Evolutionary conservation across 2,329 filamentous ascomycete genomes (phyloP).

Genomic region (Trichoderma polysporum): DNA sequence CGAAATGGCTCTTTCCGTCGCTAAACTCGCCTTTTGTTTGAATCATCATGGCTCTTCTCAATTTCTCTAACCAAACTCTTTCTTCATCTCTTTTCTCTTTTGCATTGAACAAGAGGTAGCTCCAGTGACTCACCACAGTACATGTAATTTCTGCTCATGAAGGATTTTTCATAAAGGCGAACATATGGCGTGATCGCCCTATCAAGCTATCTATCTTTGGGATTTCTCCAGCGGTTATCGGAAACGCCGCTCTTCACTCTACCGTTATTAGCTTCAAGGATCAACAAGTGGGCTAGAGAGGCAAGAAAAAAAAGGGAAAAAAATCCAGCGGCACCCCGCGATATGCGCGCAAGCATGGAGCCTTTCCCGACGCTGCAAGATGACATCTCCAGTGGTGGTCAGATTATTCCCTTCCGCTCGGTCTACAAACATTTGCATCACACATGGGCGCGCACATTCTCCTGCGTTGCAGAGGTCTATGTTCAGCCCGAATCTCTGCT

Average conservation of each 20-base stretch:
- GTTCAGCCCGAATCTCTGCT: conserved; percentile 75
- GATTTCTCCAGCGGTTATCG: neutral
- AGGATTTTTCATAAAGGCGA: conserved; percentile 3
- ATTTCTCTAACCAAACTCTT: neutral
- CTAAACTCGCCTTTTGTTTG: neutral
- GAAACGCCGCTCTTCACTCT: neutral
- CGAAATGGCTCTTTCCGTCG: neutral
- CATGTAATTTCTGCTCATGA: neutral
- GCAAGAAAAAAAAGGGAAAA: neutral
- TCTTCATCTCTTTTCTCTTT: neutral
- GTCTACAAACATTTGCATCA: conserved; percentile 71
- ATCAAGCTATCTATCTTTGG: neutral
- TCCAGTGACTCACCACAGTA: neutral
- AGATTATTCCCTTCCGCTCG: conserved; percentile 71
- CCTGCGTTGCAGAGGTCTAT: conserved; percentile 85
- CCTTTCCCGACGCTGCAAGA: conserved; percentile 38
- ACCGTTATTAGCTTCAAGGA: neutral
- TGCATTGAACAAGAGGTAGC: neutral
- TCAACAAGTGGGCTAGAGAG: neutral
- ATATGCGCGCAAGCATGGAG: conserved; percentile 32
- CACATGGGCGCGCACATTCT: conserved; percentile 94
- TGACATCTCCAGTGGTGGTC: conserved; percentile 25
- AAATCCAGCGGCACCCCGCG: neutral
- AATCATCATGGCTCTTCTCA: neutral
- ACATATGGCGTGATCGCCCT: conserved; percentile 15